Evolutionary conservation across 345 rosid genomes (phyloP).

Genomic region (Ceriops decandra): DNA sequence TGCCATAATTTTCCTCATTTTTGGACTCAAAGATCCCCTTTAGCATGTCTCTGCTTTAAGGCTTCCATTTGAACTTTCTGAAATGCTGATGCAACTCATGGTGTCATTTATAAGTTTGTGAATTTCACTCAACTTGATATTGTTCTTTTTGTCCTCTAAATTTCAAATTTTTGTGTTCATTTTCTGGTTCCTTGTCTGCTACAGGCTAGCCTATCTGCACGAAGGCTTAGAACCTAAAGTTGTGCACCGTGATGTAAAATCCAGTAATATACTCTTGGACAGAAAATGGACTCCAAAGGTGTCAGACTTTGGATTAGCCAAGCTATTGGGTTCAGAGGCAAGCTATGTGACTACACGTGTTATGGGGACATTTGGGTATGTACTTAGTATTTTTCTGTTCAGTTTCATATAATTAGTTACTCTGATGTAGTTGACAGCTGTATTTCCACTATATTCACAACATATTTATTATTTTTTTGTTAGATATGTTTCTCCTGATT

Average conservation of each 20-base stretch:
- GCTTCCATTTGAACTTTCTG: too few species aligned
- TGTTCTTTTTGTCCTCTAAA: background rate
- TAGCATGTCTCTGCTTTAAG: too few species aligned
- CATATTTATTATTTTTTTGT: conserved; percentile 9
- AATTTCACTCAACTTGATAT: background rate
- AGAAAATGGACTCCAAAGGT: conserved; percentile 80
- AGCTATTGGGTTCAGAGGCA: conserved; percentile 77
- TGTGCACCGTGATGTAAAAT: conserved; percentile 91
- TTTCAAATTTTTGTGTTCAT: background rate
- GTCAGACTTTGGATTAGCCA: conserved; percentile 92
- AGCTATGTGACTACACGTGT: conserved; percentile 93
- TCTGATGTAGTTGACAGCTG: background rate
- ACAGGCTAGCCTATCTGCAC: conserved; percentile 87
- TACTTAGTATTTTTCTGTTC: conserved; percentile 8
- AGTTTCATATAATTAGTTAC: background rate
- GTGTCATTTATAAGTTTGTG: too few species aligned
- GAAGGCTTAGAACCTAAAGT: conserved; percentile 97
- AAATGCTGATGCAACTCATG: too few species aligned
- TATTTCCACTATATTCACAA: background rate
- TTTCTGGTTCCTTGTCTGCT: conserved; percentile 14
- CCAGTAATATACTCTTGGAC: conserved; percentile 84
- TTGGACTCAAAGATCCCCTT: too few species aligned
- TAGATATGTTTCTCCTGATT: conserved; percentile 93
- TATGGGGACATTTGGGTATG: conserved; percentile 94
- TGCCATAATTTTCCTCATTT: too few species aligned